These are phyloP conservation scores for Cupressus sempervirens DNA, from an alignment of 75 land plant genomes.

Conservation along the genomic window DNA sequence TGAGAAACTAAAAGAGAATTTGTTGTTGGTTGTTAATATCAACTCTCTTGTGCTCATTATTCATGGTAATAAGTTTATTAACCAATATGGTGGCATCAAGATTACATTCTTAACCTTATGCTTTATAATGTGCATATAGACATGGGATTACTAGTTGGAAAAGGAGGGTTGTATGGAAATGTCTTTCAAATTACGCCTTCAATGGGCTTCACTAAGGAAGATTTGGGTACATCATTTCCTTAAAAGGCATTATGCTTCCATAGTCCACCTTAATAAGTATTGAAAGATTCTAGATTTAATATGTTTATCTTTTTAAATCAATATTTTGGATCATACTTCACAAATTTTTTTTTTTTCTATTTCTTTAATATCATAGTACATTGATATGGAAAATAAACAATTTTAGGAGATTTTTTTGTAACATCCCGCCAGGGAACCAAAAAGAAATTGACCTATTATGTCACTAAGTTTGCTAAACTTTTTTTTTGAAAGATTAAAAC, in stretches of 20 bases:
- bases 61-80: not conserved
- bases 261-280: no score
- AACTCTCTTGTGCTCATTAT: not conserved
- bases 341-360: no score
- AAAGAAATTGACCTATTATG: no score
- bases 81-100: no score
- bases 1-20: conserved; percentile 85
- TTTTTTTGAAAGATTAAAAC: no score
- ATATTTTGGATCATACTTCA: no score
- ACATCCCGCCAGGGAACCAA: no score
- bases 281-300: no score
- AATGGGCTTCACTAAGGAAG: conserved; percentile 89
- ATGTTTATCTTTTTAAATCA: no score
- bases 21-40: not conserved
- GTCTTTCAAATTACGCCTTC: conserved; percentile 98
- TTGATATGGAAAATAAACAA: not conserved
- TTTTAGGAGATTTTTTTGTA: not conserved
- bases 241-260: no score
- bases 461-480: no score
- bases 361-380: not conserved
- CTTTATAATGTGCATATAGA: conserved; percentile 32
- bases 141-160: conserved; percentile 85
- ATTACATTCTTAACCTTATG: not conserved
- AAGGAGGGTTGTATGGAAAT: conserved; percentile 86
- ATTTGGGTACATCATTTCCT: conserved; percentile 65